phyloP scores from a whole-genome alignment of 495 filamentous ascomycete species.

The Hypoxylon lienhwacheense region DNA sequence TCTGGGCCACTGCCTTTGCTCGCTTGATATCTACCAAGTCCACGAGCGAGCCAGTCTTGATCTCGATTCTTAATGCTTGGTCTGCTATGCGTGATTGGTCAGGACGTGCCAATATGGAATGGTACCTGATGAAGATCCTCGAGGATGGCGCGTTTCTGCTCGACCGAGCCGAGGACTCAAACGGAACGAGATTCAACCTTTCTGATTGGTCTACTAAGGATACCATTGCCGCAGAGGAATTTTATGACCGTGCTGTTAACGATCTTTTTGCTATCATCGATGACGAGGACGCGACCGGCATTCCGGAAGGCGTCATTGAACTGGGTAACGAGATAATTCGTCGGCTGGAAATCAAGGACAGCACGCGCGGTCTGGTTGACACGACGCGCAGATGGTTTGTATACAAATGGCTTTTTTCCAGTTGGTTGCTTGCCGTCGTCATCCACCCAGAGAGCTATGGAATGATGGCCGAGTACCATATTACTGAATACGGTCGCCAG shows the following conservation, averaged over 20 bases:
- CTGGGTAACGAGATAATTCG: constrained; percentile 79
- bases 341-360: constrained; percentile 67
- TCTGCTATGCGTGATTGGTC: constrained; percentile 85
- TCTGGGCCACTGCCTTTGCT: constrained; percentile 87
- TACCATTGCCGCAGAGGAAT: constrained; percentile 81
- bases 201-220: constrained; percentile 66
- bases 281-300: constrained; percentile 73
- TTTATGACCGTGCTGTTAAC: constrained; percentile 80
- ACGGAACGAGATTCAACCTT: constrained; percentile 66
- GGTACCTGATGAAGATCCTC: constrained; percentile 89
- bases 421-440: constrained; percentile 79
- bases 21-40: constrained; percentile 65
- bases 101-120: constrained; percentile 83
- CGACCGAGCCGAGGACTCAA: constrained; percentile 72
- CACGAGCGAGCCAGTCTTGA: constrained; percentile 63
- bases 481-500: constrained; percentile 84
- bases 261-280: constrained; percentile 85
- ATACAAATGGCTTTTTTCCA: constrained; percentile 88
- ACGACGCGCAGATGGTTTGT: constrained; percentile 78
- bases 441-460: constrained; percentile 89
- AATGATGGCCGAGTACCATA: constrained; percentile 87
- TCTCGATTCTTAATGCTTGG: constrained; percentile 79
- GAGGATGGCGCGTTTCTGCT: constrained; percentile 90
- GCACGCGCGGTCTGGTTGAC: constrained; percentile 53
- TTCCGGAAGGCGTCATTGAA: constrained; percentile 80